Percentiles rank a stretch among this genome's conserved stretches.
Evolutionary conservation across 2,329 filamentous ascomycete genomes (phyloP).

Genomic region (Stachybotrys echinatus): DNA sequence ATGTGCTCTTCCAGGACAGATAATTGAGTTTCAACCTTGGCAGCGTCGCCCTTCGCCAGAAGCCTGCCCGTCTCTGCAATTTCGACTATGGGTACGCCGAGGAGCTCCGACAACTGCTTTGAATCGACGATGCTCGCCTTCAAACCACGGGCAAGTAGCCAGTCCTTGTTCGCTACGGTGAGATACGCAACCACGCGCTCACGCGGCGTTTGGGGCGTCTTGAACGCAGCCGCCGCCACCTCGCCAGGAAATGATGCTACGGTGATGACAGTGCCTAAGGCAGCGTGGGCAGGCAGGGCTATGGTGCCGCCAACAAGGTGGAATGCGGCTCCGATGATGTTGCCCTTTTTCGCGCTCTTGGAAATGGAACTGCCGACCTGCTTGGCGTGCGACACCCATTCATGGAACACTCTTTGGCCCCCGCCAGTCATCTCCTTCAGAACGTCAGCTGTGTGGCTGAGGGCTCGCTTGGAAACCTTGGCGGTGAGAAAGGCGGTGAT

Average conservation of each 20-base stretch:
- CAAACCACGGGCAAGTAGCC: constrained; percentile 33
- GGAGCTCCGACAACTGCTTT: constrained; percentile 18
- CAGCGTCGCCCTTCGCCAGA: constrained; percentile 1
- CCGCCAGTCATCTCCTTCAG: constrained; percentile 27
- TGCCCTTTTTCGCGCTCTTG: constrained; percentile 29
- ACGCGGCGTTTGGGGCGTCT: constrained; percentile 33
- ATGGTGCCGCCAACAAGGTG: constrained; percentile 31
- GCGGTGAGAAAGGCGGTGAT: constrained; percentile 41
- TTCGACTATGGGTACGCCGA: constrained; percentile 25
- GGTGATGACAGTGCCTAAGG: constrained; percentile 28
- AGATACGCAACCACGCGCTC: constrained; percentile 36
- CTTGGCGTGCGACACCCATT: constrained; percentile 29
- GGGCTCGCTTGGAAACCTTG: constrained; percentile 36
- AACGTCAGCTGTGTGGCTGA: constrained; percentile 36
- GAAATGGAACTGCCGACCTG: constrained; percentile 28
- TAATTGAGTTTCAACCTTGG: constrained; percentile 11
- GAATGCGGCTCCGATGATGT: constrained; percentile 31
- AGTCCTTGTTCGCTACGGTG: constrained; percentile 35
- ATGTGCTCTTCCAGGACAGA: constrained; percentile 19
- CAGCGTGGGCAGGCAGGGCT: constrained; percentile 30
- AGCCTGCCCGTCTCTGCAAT: constrained; percentile 31
- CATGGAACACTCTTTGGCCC: constrained; percentile 29
- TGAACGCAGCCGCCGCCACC: constrained; percentile 24
- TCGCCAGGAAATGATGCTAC: constrained; percentile 25
- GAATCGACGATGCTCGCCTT: constrained; percentile 30